phyloP scores from a whole-genome alignment of 2,329 filamentous ascomycete species.

The Alternaria rosae region DNA sequence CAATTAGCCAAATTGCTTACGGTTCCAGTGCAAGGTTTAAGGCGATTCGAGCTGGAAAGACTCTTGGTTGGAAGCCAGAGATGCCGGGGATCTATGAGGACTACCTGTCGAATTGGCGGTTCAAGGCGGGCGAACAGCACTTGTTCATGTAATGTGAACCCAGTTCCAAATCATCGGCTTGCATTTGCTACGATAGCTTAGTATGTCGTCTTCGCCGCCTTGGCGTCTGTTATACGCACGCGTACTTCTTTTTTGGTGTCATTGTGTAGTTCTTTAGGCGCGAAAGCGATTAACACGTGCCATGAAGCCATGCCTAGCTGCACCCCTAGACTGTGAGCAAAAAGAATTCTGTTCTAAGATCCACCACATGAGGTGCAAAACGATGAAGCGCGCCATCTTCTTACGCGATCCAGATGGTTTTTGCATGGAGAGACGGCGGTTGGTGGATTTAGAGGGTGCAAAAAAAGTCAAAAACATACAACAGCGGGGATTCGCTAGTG shows the following conservation, averaged over 20 bases:
- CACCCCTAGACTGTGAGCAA: neutral
- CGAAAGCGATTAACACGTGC: neutral
- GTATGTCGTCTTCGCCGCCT: neutral
- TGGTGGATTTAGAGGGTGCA: neutral
- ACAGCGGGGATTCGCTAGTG: no score
- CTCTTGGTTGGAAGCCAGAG: neutral
- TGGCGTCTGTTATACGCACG: neutral
- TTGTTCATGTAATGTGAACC: neutral
- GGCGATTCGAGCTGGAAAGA: neutral
- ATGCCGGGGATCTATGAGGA: neutral
- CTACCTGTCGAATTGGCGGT: neutral
- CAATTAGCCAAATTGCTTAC: neutral
- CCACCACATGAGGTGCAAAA: no score
- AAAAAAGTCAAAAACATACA: neutral
- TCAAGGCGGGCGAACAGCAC: neutral
- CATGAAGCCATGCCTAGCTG: no score
- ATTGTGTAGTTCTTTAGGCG: neutral
- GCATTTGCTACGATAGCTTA: neutral
- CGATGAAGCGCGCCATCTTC: neutral
- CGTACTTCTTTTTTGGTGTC: neutral
- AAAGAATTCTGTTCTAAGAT: no score
- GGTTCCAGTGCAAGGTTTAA: neutral
- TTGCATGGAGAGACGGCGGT: accelerated
- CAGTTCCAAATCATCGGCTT: neutral
- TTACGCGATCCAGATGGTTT: neutral